Evolutionary conservation across 345 rosid genomes (phyloP).

Genomic region (Capsella bursapastoris): DNA sequence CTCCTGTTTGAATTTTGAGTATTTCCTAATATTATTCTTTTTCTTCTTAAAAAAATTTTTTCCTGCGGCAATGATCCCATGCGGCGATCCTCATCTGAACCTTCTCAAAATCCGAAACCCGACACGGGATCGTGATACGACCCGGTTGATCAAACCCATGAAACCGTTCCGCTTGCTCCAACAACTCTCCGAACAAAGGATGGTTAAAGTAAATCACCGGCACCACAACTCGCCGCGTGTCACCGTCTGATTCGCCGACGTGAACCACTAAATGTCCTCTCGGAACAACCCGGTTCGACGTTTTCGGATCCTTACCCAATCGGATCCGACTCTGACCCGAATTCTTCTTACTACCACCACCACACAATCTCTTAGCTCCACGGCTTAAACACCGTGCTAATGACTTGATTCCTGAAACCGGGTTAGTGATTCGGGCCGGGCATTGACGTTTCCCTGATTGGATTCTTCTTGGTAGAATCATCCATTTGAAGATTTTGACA

Average conservation of each 20-base stretch:
- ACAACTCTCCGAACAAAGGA: conserved; percentile 75
- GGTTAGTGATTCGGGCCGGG: conserved; percentile 29
- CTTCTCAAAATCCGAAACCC: conserved; percentile 76
- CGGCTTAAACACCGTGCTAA: conserved; percentile 48
- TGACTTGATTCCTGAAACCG: conserved; percentile 49
- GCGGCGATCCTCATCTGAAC: conserved; percentile 74
- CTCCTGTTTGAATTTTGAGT: background rate
- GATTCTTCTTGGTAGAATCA: conserved; percentile 45
- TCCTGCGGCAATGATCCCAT: background rate
- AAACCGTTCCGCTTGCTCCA: conserved; percentile 74
- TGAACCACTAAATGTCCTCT: conserved; percentile 79
- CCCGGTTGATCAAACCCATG: conserved; percentile 79
- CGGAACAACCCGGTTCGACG: conserved; percentile 50
- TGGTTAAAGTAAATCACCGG: conserved; percentile 87
- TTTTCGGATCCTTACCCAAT: conserved; percentile 49
- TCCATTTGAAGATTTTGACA: conserved; percentile 54
- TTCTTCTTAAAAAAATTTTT: no score
- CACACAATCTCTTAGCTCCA: conserved; percentile 49
- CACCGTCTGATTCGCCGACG: conserved; percentile 63
- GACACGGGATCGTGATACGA: conserved; percentile 78
- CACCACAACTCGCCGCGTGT: conserved; percentile 58
- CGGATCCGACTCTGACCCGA: conserved; percentile 49
- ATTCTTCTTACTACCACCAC: background rate
- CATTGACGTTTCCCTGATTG: conserved; percentile 23
- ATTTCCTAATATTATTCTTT: background rate